Evolutionary conservation across 192 early-diverging fungal genomes (phyloP), one percentile per base, ranked within the genome.

Genomic region (Rhizophagus sp.): DNA sequence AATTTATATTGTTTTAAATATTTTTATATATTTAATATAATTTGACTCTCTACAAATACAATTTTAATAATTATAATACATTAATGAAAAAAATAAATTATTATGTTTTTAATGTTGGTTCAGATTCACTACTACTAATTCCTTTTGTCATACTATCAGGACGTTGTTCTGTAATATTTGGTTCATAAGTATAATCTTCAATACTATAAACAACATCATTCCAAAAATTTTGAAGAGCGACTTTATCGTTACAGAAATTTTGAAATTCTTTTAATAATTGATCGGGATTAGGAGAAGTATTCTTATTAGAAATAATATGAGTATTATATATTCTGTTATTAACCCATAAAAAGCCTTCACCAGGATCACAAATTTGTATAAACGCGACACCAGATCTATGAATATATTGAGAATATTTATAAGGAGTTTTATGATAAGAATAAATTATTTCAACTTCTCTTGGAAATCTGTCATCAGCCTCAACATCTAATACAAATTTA

Each of bases 401-500:
- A 24, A 97, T 90, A 79, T 93, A 98, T 82, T 99, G 98, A 65
- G 94, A 94, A 81, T 95, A 88, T 82, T 88, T 88, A 83, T 92
- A 95, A 3, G 87, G 87, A 2, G 91, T 88, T 30, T 90, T 85
- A 24, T 88, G 79, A 83, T 92, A 92, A 1, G 91, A 89, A 75
- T 89, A 89, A 80, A 82, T 90, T 10, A 88, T 73, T 9, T 91
- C 86, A 0, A 89, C 78, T 9, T 87, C 84, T 24, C 87, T 85
- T 1, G 94, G 93, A 76, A 95, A 97, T 34, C 82, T 74, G 34
- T 79, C 63, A 80, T 98, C 97, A 1, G 96, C 92, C 81, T 99
- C 98, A n/a, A 95, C 89, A 82, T 99, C 98, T 19, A 98, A 88
- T 25, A 99, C 89, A 87, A 97, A 99, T 24, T 91, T 92, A 81